phyloP scores from a whole-genome alignment of 768 basidiomycete species.

The Mycena vulgaris region DNA sequence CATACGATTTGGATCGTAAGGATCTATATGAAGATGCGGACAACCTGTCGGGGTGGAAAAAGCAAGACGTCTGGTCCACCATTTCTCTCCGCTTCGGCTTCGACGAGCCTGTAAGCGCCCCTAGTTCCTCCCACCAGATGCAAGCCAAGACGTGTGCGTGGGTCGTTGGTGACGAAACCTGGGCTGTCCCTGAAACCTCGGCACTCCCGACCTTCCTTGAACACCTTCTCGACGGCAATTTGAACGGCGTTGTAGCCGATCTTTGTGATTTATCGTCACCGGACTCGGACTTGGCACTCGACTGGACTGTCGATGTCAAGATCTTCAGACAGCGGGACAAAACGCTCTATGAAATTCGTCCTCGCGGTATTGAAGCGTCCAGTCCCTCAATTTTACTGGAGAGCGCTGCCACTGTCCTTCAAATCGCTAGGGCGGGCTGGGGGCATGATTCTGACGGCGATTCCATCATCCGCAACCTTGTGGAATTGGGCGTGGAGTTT shows the following conservation, averaged over 20 bases:
- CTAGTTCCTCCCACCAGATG: slow-evolving; percentile 7
- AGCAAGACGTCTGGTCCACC: neutral
- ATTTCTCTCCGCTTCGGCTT: slow-evolving; percentile 24
- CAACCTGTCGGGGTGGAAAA: slow-evolving; percentile 15
- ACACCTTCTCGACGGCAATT: slow-evolving; percentile 19
- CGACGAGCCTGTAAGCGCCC: neutral
- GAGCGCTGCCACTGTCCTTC: neutral
- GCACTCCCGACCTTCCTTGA: slow-evolving; percentile 20
- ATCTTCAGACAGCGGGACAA: neutral
- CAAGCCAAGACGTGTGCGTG: slow-evolving; percentile 9
- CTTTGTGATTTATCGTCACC: slow-evolving; percentile 18
- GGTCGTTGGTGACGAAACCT: slow-evolving; percentile 22
- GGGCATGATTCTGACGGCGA: neutral
- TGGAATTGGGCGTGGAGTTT: too few relatives aligned
- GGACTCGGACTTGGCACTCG: slow-evolving; percentile 17
- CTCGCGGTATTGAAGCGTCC: neutral
- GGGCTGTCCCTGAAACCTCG: slow-evolving; percentile 7
- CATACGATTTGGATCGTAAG: slow-evolving; percentile 16
- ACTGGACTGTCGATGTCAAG: slow-evolving; percentile 24
- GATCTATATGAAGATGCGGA: slow-evolving; percentile 15
- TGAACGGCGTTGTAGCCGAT: neutral
- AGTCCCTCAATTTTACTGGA: neutral
- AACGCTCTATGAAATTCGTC: slow-evolving; percentile 20
- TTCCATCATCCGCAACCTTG: neutral
- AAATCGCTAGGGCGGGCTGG: neutral